Evolutionary conservation across 352 stramenopile genomes (phyloP), one percentile per base, ranked within the genome.

Genomic region (Pythium aristosporum): DNA sequence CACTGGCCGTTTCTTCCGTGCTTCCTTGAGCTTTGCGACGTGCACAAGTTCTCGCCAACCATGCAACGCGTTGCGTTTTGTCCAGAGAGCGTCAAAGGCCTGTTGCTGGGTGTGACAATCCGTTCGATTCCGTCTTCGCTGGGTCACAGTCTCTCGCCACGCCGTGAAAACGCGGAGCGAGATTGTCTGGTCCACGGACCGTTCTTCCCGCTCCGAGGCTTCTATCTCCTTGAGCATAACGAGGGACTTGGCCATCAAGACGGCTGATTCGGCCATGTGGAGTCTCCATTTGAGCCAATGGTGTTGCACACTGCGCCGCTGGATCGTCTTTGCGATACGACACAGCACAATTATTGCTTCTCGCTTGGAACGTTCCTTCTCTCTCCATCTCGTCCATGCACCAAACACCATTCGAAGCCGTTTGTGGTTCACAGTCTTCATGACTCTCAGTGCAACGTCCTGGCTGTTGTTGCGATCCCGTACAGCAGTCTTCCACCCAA

Each of bases 121-220:
- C 1, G 56, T 36, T 5, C 37, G 28, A 47, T 9, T 5, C 2
- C 1, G 4, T 18, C 1, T 34, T 41, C 10, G 15, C 34, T 57
- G 47, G 2, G 25, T 49, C 16, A 37, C 13, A 4, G 25, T 16
- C 23, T 52, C 48, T 41, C 57, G 47, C 57, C 57, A 65, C 3
- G 57, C 49, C n/a, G 59, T 54, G n/a, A 65, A 36, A 2, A 58
- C 50, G 15, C 59, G 49, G 18, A 58, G 15, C 16, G 53, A 12
- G 9, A n/a, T 20, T 5, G n/a, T 23, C 6, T 59, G 15, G 28
- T 44, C 21, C 9, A n/a, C 20, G 59, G 15, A 20, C 16, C 34
- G 50, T 7, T 28, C n/a, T 48, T 39, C 61, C 8, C 30, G 37
- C n/a, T 66, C 59, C 13, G 30, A 23, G 5, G 39, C 25, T 41